Evolutionary conservation across 2,329 filamentous ascomycete species (phyloP), one percentile per base, ranked within the genome.

Genomic region (Penicillium vulpinum): DNA sequence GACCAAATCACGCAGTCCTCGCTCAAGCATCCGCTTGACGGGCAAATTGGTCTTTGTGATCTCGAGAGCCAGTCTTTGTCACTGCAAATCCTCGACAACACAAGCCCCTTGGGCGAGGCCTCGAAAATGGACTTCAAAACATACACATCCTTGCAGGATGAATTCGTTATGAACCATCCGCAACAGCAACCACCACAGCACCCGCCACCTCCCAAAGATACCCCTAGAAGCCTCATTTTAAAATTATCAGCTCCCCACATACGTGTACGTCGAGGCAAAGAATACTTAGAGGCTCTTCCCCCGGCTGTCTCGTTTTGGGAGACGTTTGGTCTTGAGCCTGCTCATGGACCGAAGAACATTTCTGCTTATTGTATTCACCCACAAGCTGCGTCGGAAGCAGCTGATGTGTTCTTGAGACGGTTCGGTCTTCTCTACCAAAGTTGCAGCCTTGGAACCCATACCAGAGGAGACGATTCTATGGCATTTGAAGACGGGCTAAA

Each of bases 271-370:
- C 80, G 84, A 31, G 79, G 78, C 9, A 80, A 82, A 38, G 76
- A 77, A 36, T 76, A 73, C 8, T 78, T 85, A 68, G 83, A 85
- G 60, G 72, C 85, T 48, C 74, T 85, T 15, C 81, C 84, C 4
- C 76, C 84, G 9, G 81, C 83, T 5, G 67, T 86, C 47, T 72
- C 77, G 2, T 87, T 87, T 62, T 87, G 85, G 85, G 84, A 87
- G 60, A 78, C 82, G 2, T 78, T 87, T 39, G 83, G 82, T 18
- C 72, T 88, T 10, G 80, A 81, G 39, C 85, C 85, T 33, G 77
- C 78, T 38, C 80, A 78, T 65, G 81, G 83, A 2, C 57, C 77
- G 1, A 87, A 87, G 66, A 78, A 86, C 64, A 70, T 87, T n/a
- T 77, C 80, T 22, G 76, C 80, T 0, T 84, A 84, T 64, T 84